Percentiles rank a stretch among this genome's conserved stretches.
Conservation (phyloP, 148 eudicot species). For the Camellia sinensis region DNA sequence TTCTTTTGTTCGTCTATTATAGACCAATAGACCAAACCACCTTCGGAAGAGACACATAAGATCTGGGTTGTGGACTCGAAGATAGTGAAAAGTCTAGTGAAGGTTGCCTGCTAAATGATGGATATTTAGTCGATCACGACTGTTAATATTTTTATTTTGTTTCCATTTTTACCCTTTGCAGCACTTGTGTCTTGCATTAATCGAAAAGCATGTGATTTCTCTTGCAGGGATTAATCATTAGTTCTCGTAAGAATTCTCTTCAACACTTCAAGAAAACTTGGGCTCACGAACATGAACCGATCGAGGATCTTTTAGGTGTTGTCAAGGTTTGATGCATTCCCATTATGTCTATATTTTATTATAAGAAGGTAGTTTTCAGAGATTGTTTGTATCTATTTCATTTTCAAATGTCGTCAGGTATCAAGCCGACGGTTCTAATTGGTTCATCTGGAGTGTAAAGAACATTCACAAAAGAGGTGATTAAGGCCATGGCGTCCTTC, state of each 20-base stretch:
- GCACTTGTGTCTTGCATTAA: neutral
- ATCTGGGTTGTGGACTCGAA: too few relatives aligned
- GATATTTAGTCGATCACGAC: neutral
- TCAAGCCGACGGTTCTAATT: slow-evolving; percentile 75
- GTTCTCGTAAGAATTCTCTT: slow-evolving; percentile 73
- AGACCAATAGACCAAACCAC: too few relatives aligned
- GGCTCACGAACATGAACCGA: slow-evolving; percentile 91
- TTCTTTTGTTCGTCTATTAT: too few relatives aligned
- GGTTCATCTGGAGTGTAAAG: slow-evolving; percentile 90
- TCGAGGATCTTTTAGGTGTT: slow-evolving; percentile 59
- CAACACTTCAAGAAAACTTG: slow-evolving; percentile 89
- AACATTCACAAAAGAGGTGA: slow-evolving; percentile 79
- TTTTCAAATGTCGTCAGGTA: slow-evolving; percentile 35
- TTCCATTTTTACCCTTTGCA: neutral
- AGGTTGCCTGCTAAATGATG: neutral
- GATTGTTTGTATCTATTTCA: neutral
- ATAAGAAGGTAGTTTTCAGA: neutral
- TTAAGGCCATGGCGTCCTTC: slow-evolving; percentile 78
- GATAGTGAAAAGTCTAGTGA: too few relatives aligned
- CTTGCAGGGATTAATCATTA: slow-evolving; percentile 77
- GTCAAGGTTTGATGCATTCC: slow-evolving; percentile 61
- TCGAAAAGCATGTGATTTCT: neutral
- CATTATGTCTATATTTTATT: neutral
- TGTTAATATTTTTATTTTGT: neutral
- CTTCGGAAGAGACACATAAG: too few relatives aligned